phyloP scores from a whole-genome alignment of 2,329 filamentous ascomycete genomes.

The Fusarium begoniae region DNA sequence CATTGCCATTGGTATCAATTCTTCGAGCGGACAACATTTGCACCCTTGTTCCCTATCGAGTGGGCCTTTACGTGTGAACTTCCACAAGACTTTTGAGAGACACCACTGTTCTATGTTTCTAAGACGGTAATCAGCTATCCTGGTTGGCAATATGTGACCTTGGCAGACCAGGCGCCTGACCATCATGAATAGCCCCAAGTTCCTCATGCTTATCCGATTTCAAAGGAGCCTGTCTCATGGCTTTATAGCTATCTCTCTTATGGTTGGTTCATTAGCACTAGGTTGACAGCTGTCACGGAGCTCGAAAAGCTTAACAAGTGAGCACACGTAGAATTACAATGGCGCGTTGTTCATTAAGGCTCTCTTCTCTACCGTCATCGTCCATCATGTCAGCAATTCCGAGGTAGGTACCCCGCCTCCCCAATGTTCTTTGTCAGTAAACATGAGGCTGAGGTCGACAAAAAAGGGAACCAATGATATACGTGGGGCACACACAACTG shows the following conservation, averaged over 20 bases:
- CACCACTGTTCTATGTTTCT: background rate
- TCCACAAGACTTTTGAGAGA: background rate
- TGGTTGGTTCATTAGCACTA: background rate
- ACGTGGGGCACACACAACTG: conserved; percentile 1
- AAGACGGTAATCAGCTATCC: background rate
- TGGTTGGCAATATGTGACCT: background rate
- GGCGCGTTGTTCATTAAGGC: background rate
- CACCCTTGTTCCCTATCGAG: conserved; percentile 4
- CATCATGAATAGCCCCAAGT: background rate
- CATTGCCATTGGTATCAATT: background rate
- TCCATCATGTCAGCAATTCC: conserved; percentile 28
- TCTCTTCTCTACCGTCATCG: conserved; percentile 23
- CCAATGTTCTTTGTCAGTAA: conserved; percentile 3
- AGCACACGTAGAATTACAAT: background rate
- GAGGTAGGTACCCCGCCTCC: background rate
- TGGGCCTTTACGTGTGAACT: conserved; percentile 13
- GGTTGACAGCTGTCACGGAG: background rate
- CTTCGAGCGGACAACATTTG: background rate
- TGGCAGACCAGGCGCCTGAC: background rate
- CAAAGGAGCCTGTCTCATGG: background rate
- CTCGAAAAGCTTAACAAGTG: background rate
- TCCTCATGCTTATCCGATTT: background rate
- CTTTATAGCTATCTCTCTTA: background rate
- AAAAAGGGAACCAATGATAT: conserved; percentile 3
- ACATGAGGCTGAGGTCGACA: conserved; percentile 11